A percentile compares a stretch with the other conserved stretches of the same genome.
Conservation (phyloP, 2,329 filamentous ascomycete genomes). For the Aspergillus sp. region DNA sequence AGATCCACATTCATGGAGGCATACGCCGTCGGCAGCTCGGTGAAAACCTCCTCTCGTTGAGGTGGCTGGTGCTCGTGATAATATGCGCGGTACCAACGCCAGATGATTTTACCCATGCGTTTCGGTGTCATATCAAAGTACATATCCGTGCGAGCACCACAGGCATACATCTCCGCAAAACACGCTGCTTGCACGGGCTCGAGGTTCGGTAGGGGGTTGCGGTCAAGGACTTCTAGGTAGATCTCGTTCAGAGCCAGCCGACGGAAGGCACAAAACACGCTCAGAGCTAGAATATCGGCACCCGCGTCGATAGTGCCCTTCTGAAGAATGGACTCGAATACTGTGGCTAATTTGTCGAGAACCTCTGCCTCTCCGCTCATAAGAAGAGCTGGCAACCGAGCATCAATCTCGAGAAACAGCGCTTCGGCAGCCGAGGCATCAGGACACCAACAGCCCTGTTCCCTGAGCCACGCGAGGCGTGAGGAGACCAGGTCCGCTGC, state of each 20-base stretch:
- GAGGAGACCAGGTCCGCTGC: constrained; percentile 37
- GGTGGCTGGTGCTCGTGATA: constrained; percentile 42
- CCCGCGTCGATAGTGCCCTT: constrained; percentile 44
- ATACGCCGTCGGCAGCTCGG: constrained; percentile 53
- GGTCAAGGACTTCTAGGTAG: constrained; percentile 62
- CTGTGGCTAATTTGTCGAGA: constrained; percentile 39
- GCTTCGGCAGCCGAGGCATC: constrained; percentile 30
- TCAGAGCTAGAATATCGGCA: constrained; percentile 57
- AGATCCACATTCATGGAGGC: constrained; percentile 55
- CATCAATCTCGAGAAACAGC: constrained; percentile 42
- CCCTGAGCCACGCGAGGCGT: constrained; percentile 44
- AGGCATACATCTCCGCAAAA: constrained; percentile 63
- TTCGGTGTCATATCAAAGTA: constrained; percentile 60
- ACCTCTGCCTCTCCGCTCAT: constrained; percentile 28
- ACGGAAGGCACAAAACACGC: constrained; percentile 59
- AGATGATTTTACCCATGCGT: constrained; percentile 47
- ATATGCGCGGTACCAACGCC: constrained; percentile 43
- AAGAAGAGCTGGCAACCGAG: constrained; percentile 26
- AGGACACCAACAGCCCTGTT: constrained; percentile 34
- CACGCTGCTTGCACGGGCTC: constrained; percentile 63
- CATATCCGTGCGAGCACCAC: constrained; percentile 62
- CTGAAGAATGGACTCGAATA: constrained; percentile 35
- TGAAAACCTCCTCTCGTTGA: constrained; percentile 15
- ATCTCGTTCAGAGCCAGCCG: constrained; percentile 61
- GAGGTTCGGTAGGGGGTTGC: constrained; percentile 61